Conservation (phyloP, 306 rosid species). For the Quercus gilva region DNA sequence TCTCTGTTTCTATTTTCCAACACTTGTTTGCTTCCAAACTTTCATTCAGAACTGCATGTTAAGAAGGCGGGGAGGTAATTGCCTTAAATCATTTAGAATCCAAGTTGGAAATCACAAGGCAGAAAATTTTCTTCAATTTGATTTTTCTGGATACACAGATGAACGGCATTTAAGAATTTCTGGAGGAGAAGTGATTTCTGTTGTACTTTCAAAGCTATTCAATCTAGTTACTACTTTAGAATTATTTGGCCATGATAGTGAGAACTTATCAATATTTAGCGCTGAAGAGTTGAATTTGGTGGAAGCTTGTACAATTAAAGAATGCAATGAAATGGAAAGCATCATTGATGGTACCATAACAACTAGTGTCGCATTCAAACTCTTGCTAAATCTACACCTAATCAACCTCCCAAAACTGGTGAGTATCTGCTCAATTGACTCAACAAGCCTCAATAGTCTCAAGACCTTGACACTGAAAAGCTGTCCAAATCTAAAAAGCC, state of each 20-base stretch:
- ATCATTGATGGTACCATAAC: not conserved
- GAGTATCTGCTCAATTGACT: not conserved
- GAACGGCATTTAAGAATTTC: not conserved
- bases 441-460: not conserved
- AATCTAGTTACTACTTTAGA: too few relatives aligned
- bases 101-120: not conserved
- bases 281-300: not conserved
- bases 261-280: not conserved
- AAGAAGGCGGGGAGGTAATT: not conserved
- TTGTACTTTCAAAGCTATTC: not conserved
- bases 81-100: not conserved
- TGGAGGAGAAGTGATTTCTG: not conserved
- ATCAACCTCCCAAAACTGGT: not conserved
- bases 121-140: not conserved
- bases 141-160: not conserved
- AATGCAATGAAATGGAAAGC: constrained; percentile 3
- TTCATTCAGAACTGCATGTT: not conserved
- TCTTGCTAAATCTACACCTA: not conserved
- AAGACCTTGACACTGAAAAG: not conserved
- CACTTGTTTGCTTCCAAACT: not conserved
- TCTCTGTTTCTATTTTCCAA: too few relatives aligned
- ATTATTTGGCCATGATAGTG: not conserved
- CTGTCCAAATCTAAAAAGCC: not conserved
- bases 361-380: not conserved
- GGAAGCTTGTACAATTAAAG: not conserved